Evolutionary conservation across 495 filamentous ascomycete genomes (phyloP), one percentile per base, ranked within the genome.

Genomic region (Trichodelitschia bisporula): DNA sequence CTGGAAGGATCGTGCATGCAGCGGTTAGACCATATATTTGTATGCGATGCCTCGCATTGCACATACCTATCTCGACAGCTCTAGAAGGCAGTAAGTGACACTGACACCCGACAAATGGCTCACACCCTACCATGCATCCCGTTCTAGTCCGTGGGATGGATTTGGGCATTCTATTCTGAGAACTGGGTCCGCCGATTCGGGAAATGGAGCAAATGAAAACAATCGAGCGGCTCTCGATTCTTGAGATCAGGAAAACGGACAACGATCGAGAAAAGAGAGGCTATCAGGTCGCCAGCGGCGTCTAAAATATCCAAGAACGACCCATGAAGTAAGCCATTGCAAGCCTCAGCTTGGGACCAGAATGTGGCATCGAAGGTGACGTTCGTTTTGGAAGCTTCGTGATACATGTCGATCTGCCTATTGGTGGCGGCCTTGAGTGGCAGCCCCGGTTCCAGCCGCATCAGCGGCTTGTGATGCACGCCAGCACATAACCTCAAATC

Each of bases 61-160:
- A 24, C 6, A 24, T 24, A 24, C 6, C 6, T 24, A 24, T 6
- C 21, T n/a, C 31, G 31, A 33, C 31, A 33, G 16, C 31, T 26
- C 31, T 33, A 15, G 8, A 28, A 16, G 19, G 6, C 29, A 16
- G 13, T 16, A 31, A 31, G 16, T 17, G 11, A 15, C 12, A 2
- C 28, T 3, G 11, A 29, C 16, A 13, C 11, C n/a, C n/a, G 12
- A 17, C 11, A 15, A 13, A 29, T 13, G 12, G 16, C 28, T 13
- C 19, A 1, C 8, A 12, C 8, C 31, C 26, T 26, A 33, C 31
- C 31, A 24, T 18, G 19, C 31, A 33, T 15, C 31, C 31, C 15
- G 19, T 33, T 26, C 20, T 23, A 13, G 31, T 33, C 17, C 31
- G 31, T 24, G 31, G 31, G n/a, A 21, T 33, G 13, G 31, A 12